Evolutionary conservation across 129 eudicot species (phyloP), one percentile per base, ranked within the genome.

Genomic region (Pulicaria dysenterica): DNA sequence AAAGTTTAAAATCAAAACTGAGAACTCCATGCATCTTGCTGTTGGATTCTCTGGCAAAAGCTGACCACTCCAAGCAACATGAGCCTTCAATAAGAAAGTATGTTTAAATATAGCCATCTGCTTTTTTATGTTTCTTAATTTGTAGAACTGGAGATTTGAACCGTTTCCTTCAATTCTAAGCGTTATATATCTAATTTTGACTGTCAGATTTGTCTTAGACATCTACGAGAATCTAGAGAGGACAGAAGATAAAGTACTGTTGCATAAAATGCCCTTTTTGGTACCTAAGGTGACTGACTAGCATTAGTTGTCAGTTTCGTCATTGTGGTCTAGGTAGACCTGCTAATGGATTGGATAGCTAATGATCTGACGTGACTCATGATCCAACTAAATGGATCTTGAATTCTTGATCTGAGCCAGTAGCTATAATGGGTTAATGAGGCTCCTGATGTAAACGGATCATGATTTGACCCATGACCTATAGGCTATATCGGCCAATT

Each of bases 81-180:
- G 89, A 87, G 73, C 91, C 86, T 60, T 58, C 24, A 42, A 83
- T 87, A 60, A 82, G 86, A 77, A 87, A 86, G 97, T 87, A 85
- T 47, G 3, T 49, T 58, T 45, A 11, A 13, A 12, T 56, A 44
- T 69, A 73, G 38, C 40, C 15, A 67, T 61, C 7, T 47, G 11
- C 15, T 42, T 56, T 48, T 13, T 68, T 75, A 16, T 41, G 5
- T 54, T 36, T 49, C 11, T 59, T 8, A 5, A 1, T 31, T 8
- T 43, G 11, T 47, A 37, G 8, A 3, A 68, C 6, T 47, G 37
- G 34, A 8, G 36, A 15, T n/a, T 5, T 56, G 42, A 19, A 40
- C 55, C 45, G 10, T 64, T 16, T 53, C 9, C 4, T 38, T 47
- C 15, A 66, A n/a, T 5, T 48, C 41, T 61, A 40, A 55, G 15